Conservation (phyloP, 108 stramenopile species). For the Skeletonema tropicum region DNA sequence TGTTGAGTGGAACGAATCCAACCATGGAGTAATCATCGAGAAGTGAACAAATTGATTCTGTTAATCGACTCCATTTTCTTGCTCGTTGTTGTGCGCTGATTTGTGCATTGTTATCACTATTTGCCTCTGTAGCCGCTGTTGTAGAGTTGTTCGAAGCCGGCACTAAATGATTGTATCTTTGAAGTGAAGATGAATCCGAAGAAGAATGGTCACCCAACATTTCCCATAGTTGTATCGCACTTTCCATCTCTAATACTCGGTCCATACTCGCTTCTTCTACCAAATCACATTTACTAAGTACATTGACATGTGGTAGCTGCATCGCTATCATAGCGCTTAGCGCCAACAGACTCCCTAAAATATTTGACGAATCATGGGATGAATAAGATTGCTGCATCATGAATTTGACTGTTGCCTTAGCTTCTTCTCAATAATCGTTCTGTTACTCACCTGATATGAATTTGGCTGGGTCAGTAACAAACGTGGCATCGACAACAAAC, state of each 20-base stretch:
- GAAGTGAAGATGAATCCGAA: neutral
- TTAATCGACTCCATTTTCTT: conserved; percentile 71
- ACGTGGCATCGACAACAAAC: conserved; percentile 95
- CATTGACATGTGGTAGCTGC: conserved; percentile 96
- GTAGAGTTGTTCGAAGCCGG: conserved; percentile 5
- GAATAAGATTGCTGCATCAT: neutral
- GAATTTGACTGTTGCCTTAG: neutral
- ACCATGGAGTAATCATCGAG: conserved; percentile 98
- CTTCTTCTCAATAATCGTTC: no score
- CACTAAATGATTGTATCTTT: neutral
- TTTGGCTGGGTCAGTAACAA: conserved; percentile 84
- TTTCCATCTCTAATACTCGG: conserved; percentile 70
- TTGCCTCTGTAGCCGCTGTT: neutral
- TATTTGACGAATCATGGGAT: neutral
- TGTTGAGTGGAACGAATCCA: conserved; percentile 91
- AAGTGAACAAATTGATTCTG: conserved; percentile 85
- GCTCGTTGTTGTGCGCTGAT: conserved; percentile 13
- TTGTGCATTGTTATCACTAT: neutral
- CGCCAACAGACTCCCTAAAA: conserved; percentile 66
- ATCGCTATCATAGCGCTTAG: conserved; percentile 96
- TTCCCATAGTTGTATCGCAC: conserved; percentile 84
- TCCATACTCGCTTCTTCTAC: conserved; percentile 81
- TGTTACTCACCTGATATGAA: conserved; percentile 89
- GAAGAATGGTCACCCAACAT: conserved; percentile 39
- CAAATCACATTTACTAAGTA: conserved; percentile 95